Evolutionary conservation across 2,329 filamentous ascomycete genomes (phyloP), one percentile per base, ranked within the genome.

Genomic region (Huntiella bhutanensis): DNA sequence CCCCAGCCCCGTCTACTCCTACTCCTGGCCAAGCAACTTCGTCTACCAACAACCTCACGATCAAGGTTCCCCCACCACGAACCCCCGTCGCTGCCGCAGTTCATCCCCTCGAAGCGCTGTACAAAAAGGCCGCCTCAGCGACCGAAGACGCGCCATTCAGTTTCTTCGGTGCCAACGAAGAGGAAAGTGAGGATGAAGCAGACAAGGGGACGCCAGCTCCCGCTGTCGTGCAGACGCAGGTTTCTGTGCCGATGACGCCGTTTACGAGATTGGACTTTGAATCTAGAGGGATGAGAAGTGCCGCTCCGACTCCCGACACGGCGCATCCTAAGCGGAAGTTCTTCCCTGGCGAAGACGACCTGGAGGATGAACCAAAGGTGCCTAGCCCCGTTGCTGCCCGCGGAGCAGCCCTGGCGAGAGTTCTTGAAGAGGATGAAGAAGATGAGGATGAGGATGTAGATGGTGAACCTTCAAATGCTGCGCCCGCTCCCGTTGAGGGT

Each of bases 231-330:
- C 17, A 52, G 52, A 4, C 52, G 52, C 4, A 52, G 50, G 16
- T 41, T 13, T 60, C 71, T 8, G 57, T 65, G 4, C 87, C 86
- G 10, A 75, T 85, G 61, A 95, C 88, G 0, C 88, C 88, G 0
- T 93, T 77, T 58, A 84, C 82, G 1, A 76, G 78, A 52, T 73
- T 78, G 53, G 88, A 96, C 53, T 67, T 88, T 28, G 79, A 84
- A 54, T 75, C 68, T 62, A 73, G 86, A 51, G 74, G 73, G 43
- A 58, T 82, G n/a, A 73, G 91, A 47, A 95, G 86, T 58, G 86
- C 86, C 4, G 91, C 91, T 2, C 91, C 91, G 0, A 98, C 91
- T 0, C 91, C 91, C 0, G 91, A 98, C 57, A 96, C 91, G 0
- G 85, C 85, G 1, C 77, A 86, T 50, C 77, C 82, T 2, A 70